Evolutionary conservation across 2,329 filamentous ascomycete species (phyloP), one percentile per base, ranked within the genome.

Genomic region (Hypoxylon sp.): DNA sequence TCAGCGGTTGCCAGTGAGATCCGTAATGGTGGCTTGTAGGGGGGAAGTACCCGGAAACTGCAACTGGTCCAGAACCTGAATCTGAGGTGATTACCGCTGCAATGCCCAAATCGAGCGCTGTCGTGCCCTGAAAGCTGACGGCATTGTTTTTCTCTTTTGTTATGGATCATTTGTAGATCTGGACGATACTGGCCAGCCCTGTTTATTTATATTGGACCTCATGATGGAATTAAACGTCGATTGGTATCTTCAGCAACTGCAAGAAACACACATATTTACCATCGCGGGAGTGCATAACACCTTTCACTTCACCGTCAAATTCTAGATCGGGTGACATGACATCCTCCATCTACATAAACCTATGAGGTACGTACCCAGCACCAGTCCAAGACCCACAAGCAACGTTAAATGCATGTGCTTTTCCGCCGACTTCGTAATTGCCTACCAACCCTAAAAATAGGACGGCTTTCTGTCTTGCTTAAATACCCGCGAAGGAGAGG

Each of bases 381-480:
- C 30, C 30, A 55, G 46, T 62, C 40, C 35, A 30, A 50, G 57
- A 46, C 50, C 58, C 57, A 48, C 62, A 53, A 53, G 14, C 25
- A 51, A 60, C 59, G 42, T 57, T 46, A 20, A 30, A 11, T 44
- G 40, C 40, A 44, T 44, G 40, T 37, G 50, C 54, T 53, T 27
- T 27, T 50, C 55, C 17, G 13, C 33, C 49, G 14, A 44, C 40
- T 22, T 22, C 40, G 14, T 44, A 10, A 5, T 13, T 22, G 40
- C 20, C 33, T 58, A 25, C 17, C 7, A 35, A 66, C 56, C 61
- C 65, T 68, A 68, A 68, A 68, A 68, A 68, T 68, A 68, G 61
- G 35, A 56, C 54, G 46, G 50, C 22, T 37, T 54, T 56, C 49
- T 60, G n/a, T 63, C 59, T 59, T 50, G 13, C 27, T 35, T 27